Percentiles rank a stretch among this genome's conserved stretches.
These are phyloP conservation scores for Ulota crispa DNA, from an alignment of 225 moss, liverwort and hornwort species.

Conservation along the genomic window DNA sequence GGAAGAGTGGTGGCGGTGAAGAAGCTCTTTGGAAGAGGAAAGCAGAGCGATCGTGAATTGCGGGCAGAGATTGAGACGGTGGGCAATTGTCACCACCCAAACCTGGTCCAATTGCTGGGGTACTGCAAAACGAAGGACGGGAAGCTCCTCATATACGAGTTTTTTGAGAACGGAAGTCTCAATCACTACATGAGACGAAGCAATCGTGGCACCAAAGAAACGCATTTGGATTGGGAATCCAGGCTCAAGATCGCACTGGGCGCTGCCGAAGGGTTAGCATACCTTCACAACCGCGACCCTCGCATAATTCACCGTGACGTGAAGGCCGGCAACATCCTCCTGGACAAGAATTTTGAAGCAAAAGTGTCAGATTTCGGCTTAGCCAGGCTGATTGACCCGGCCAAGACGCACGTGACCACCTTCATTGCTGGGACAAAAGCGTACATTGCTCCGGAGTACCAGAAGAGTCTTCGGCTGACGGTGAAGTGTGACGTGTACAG, in stretches of 20 bases:
- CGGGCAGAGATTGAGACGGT: conserved; percentile 61
- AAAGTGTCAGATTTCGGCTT: conserved; percentile 59
- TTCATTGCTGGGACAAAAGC: conserved; percentile 60
- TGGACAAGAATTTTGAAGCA: conserved; percentile 51
- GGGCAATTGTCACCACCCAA: conserved; percentile 54
- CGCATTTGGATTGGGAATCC: conserved; percentile 41
- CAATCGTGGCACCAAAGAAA: conserved; percentile 23
- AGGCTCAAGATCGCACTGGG: conserved; percentile 55
- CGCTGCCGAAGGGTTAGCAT: conserved; percentile 41
- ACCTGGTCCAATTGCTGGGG: conserved; percentile 50
- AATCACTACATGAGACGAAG: conserved; percentile 51
- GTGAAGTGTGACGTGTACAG: conserved; percentile 61
- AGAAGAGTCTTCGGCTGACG: conserved; percentile 48
- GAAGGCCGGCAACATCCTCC: conserved; percentile 61
- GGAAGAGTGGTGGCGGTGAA: conserved; percentile 51
- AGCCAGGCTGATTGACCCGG: conserved; percentile 44
- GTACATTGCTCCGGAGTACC: conserved; percentile 59
- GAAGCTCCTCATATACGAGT: conserved; percentile 54
- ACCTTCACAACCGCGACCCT: conserved; percentile 54
- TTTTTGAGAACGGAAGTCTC: conserved; percentile 55
- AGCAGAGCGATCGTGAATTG: conserved; percentile 54
- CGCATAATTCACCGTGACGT: conserved; percentile 62
- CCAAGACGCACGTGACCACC: conserved; percentile 58
- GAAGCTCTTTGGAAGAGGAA: conserved; percentile 44
- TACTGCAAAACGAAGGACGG: conserved; percentile 55